Base-by-base conservation (phyloP, 169 alveolate genomes). In the Cryptosporidium ubiquitum region DNA sequence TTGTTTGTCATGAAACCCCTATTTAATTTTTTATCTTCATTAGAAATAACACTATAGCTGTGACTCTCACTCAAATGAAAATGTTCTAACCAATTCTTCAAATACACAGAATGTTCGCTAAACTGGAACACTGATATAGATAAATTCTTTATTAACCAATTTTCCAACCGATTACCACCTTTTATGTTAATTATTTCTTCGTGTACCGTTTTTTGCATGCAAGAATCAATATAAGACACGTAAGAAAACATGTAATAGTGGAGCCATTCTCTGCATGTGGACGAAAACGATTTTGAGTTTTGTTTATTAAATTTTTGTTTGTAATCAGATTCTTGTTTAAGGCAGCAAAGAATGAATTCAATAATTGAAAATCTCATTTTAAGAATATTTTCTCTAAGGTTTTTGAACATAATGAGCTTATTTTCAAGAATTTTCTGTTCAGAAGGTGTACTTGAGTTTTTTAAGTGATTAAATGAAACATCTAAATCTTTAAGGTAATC, bases 31-130 rank as follows among this genome's bases (percentile, higher is more conserved):
- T 47, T 14, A 16, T 47, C 16, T 47, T 47, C 20, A 47, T 47
- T 14, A 1, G 10, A 31, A 0, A 7, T 10, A 20, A 5, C 20
- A 55, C 35, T 23, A 55, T 55, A 55, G 5, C 66, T 55, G 66
- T 55, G 66, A 16, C 5, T 26, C n/a, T 70, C 84, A 23, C n/a
- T 58, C 51, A 73, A 52, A 16, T 55, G 68, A 79, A 44, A 79
- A 35, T 79, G 23, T 6, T 79, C 89, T 39, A 79, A 55, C 89
- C 89, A 79, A 29, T 79, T 79, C 55, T 79, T 79, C 14, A 79
- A 44, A 44, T 47, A 79, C 35, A 33, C 18, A 9, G 89, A 79
- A 14, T 39, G 44, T 9, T 79, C 89, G n/a, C 89, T 79, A 42
- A 79, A 79, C 9, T 60, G 49, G 35, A 79, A 79, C 42, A 79